Evolutionary conservation across 2,329 filamentous ascomycete species (phyloP).

Genomic region (Monosporascus sp.): DNA sequence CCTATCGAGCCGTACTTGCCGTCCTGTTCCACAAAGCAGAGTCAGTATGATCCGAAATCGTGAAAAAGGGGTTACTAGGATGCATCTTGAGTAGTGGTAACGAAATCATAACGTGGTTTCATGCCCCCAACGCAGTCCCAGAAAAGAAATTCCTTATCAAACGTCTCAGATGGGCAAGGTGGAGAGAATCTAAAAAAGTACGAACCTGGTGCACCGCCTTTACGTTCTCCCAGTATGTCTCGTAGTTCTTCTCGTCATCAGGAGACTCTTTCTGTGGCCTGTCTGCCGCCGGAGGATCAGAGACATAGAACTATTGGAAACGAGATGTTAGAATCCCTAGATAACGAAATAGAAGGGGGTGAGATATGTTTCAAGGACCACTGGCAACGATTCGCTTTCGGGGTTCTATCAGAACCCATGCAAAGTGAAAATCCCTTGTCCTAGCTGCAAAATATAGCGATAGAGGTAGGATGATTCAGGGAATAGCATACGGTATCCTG

Average conservation of each 20-base stretch:
- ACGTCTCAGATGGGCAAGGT: neutral
- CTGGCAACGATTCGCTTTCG: too few relatives aligned
- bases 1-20: conserved; percentile 94
- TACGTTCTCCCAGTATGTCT: conserved; percentile 84
- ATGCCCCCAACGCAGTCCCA: too few relatives aligned
- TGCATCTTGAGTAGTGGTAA: too few relatives aligned
- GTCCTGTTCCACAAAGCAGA: conserved; percentile 30
- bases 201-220: conserved; percentile 69
- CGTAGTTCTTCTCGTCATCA: conserved; percentile 62
- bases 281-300: conserved; percentile 76
- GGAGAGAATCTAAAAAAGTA: neutral
- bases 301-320: conserved; percentile 72
- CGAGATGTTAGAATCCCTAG: conserved; percentile 1
- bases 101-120: too few relatives aligned
- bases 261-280: conserved; percentile 53
- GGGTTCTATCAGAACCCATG: neutral
- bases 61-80: too few relatives aligned
- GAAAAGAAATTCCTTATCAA: neutral
- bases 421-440: neutral
- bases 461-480: too few relatives aligned
- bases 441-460: too few relatives aligned
- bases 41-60: too few relatives aligned
- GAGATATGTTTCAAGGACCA: neutral
- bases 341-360: neutral
- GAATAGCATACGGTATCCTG: conserved; percentile 65